phyloP scores from a whole-genome alignment of 2,329 filamentous ascomycete genomes.

The Aspergillus flavus region DNA sequence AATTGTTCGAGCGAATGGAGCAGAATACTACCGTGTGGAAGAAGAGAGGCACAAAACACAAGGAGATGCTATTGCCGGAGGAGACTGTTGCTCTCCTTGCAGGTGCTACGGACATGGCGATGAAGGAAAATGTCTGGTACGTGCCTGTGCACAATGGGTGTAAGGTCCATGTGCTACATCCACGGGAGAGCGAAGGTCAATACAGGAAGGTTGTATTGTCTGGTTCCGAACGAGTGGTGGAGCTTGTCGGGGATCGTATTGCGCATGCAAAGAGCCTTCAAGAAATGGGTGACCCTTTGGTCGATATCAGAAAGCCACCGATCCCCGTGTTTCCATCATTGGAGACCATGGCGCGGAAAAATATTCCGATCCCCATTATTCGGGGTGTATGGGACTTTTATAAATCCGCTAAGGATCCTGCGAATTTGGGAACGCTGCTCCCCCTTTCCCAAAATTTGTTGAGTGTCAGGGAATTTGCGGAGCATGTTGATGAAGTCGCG shows the following conservation, averaged over 20 bases:
- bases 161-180: slow-evolving; percentile 38
- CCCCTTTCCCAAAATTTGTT: slow-evolving; percentile 8
- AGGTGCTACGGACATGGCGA: slow-evolving; percentile 32
- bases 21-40: slow-evolving; percentile 16
- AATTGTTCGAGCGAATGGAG: slow-evolving; percentile 29
- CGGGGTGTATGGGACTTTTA: slow-evolving; percentile 34
- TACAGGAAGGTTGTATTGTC: slow-evolving; percentile 39
- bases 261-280: slow-evolving; percentile 26
- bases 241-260: slow-evolving; percentile 34
- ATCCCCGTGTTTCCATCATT: slow-evolving; percentile 36
- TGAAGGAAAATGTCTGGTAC: slow-evolving; percentile 43
- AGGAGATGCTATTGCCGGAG: slow-evolving; percentile 38
- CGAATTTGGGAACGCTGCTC: slow-evolving; percentile 19
- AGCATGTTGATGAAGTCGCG: slow-evolving; percentile 44
- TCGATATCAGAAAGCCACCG: slow-evolving; percentile 30
- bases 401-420: slow-evolving; percentile 5
- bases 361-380: slow-evolving; percentile 29
- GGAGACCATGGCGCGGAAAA: slow-evolving; percentile 24
- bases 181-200: slow-evolving; percentile 32
- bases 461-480: slow-evolving; percentile 39
- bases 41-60: slow-evolving; percentile 23
- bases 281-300: slow-evolving; percentile 29
- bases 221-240: slow-evolving; percentile 37
- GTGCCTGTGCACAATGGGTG: slow-evolving; percentile 40
- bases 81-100: slow-evolving; percentile 37